Evolutionary conservation across 768 basidiomycete species (phyloP), one percentile per base, ranked within the genome.

Genomic region (Rhizopogon rudus): DNA sequence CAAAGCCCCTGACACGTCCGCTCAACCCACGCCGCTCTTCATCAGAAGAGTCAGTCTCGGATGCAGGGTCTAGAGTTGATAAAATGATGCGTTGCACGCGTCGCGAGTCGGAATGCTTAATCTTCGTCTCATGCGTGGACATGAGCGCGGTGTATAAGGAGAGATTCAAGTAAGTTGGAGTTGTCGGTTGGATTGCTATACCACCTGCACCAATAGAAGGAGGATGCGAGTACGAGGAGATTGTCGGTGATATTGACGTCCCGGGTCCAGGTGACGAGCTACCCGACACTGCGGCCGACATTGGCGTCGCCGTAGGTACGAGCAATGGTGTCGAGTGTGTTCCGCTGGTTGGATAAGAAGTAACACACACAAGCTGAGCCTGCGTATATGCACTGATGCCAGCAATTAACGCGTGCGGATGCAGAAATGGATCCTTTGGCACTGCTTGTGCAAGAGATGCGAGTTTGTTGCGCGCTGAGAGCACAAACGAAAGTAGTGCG

Each of bases 381-480:
- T 66, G 61, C 6, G 49, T 52, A 60, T 65, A 71, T 25, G 60
- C 66, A 9, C 66, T 61, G 6, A 92, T 72, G 1, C 80, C 78
- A 25, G 72, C 67, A 20, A 78, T 63, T 57, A 93, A 87, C 8
- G 71, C 71, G 40, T 79, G 66, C 1, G 88, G 87, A 54, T 89
- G 80, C 44, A 88, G 72, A 63, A 93, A 91, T 1, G 91, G 91
- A 66, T 93, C 91, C 66, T 84, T 86, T 2, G 90, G 86, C 39
- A 85, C 72, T 33, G 66, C 59, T 61, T 75, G 60, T 20, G 44
- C 65, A 22, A 88, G 71, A 25, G 79, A 77, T 20, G 81, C 76
- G 14, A 93, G 77, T 64, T 85, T 88, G 70, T 89, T 91, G 29
- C 91, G 78, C 45, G 80, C 75, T 40, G 80, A 74, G 17, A 88